Conservation (phyloP, 2,329 filamentous ascomycete species). For the Metarhizium guizhouense region DNA sequence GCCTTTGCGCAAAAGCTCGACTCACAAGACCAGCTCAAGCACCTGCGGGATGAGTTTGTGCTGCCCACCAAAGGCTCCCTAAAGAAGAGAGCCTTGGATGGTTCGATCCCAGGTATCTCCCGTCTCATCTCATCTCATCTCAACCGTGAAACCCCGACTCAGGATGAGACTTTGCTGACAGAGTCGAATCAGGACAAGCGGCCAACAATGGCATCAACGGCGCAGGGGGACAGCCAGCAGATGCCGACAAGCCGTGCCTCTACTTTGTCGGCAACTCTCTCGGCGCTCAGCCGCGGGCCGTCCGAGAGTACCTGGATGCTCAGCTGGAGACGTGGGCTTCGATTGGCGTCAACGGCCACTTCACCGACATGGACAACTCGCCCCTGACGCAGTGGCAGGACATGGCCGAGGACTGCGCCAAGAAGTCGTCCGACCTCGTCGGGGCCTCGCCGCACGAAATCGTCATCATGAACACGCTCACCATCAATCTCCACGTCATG, state of each 20-base stretch:
- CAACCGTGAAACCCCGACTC: slow-evolving; percentile 3
- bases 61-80: slow-evolving; percentile 68
- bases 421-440: slow-evolving; percentile 62
- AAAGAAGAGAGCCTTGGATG: slow-evolving; percentile 50
- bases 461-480: slow-evolving; percentile 82
- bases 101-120: slow-evolving; percentile 29
- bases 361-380: slow-evolving; percentile 58
- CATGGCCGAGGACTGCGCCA: slow-evolving; percentile 65
- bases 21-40: slow-evolving; percentile 47
- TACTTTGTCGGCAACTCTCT: slow-evolving; percentile 91
- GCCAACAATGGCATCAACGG: slow-evolving; percentile 15
- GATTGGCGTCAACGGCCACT: slow-evolving; percentile 80
- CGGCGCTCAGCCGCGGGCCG: slow-evolving; percentile 68
- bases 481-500: slow-evolving; percentile 70
- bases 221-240: slow-evolving; percentile 10
- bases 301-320: slow-evolving; percentile 54
- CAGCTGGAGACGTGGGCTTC: slow-evolving; percentile 79
- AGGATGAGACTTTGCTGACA: background rate
- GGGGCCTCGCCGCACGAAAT: slow-evolving; percentile 67
- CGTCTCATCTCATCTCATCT: background rate
- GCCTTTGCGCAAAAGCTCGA: slow-evolving; percentile 47
- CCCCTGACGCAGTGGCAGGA: slow-evolving; percentile 66
- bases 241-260: slow-evolving; percentile 31
- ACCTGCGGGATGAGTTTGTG: slow-evolving; percentile 62
- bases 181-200: background rate